Base-by-base conservation (phyloP, 257 asterid genomes). In the Anisodus tanguticus region DNA sequence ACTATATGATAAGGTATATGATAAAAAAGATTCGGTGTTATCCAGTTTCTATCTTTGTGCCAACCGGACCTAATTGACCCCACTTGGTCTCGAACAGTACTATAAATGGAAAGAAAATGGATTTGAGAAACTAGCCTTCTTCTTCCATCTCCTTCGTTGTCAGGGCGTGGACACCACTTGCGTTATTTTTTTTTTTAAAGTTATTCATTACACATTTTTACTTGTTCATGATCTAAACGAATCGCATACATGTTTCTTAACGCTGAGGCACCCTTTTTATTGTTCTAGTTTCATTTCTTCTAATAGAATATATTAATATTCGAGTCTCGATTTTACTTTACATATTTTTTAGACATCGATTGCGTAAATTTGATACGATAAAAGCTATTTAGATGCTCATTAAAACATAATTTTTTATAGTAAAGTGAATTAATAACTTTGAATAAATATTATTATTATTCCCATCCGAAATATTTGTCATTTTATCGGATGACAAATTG, bases 1-100 rank as follows among this genome's bases (percentile, higher is more conserved):
- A 7, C 68, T 35, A 66, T 53, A 51, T 67, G 66, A 77, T 77
- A 77, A 22, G 82, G 45, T 3, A 41, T 6, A 31, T 31, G 35
- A 41, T 41, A 5, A 41, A 41, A 35, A 43, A 82, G 85, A 82
- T 82, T 82, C 81, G 85, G 11, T 3, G 85, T 82, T 82, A 82
- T 82, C 85, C 81, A 54, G 15, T 54, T 53, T 67, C 79, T 81
- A 82, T 82, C 51, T 51, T 66, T 53, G 79, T 82, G 67, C 82
- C 81, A 59, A 80, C 66, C 37, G 39, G 35, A 55, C 16, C 3
- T 82, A 15, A 64, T 51, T 67, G 64, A 31, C 67, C 80, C 72
- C 84, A 12, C 84, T 31, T 43, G 85, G 6, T 31, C 35, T 31
- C 35, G n/a, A 16, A 67, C 80, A 31, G 62, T 81, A 45, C 84